Base-by-base conservation (phyloP, 768 basidiomycete genomes). In the Calocybe cyanea region DNA sequence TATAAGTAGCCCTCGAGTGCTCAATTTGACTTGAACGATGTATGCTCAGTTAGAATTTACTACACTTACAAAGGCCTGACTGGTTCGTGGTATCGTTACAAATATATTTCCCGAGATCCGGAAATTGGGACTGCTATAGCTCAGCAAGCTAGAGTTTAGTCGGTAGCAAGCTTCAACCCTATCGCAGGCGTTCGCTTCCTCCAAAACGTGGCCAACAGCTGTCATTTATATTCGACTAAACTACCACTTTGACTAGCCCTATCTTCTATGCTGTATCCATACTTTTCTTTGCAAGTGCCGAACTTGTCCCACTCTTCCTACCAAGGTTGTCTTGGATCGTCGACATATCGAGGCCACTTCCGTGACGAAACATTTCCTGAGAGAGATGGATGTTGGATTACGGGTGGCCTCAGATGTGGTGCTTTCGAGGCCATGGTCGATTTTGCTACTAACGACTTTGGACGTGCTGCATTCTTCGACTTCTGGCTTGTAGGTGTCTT, bases 331-430 rank as follows among this genome's bases (percentile, higher is more conserved):
- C 38, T 28, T 78, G 8, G 66, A 76, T 42, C 76, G 79, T 56
- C 75, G 76, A 14, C 64, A 64, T 6, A 76, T 83, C 41, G 79
- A 84, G 48, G 59, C 62, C 1, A 57, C 68, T 6, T 63, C 63
- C 9, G 66, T 36, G 72, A 77, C 46, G 66, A 72, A 43, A 60
- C 65, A 0, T 75, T 80, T 58, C 61, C 77, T 15, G 66, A 81
- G 52, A 75, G 71, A 46, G 88, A 88, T 8, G 73, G 78, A 8
- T 77, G 69, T 14, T 90, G 85, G 86, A 69, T 88, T 36, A 65
- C 73, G n/a, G 65, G 57, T 0, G 85, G 78, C 2, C 57, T 85
- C 45, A 76, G 79, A 55, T 56, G 88, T 19, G 84, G 85, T 8
- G 77, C 77, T 2, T 57, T 82, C 39, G 88, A 91, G 62, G 78